Evolutionary conservation across 257 asterid species (phyloP), one percentile per base, ranked within the genome.

Genomic region (Mentha longifolia): DNA sequence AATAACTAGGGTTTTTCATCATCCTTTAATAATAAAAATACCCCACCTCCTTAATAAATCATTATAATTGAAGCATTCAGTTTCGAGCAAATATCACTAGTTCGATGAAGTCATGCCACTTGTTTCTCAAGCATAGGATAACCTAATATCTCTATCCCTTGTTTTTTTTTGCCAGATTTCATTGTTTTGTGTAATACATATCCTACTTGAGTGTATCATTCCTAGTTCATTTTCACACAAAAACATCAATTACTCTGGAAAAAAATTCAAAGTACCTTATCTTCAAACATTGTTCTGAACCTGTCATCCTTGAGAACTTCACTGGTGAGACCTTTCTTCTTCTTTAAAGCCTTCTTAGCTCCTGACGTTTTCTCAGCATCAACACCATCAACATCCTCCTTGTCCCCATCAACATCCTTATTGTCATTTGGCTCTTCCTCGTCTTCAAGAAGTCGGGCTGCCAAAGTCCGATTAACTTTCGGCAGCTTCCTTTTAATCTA

Each of bases 401-500:
- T 50, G 9, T 31, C 41, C 12, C 9, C 79, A 57, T 9, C 65
- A 33, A 1, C 72, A 67, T 54, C 84, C 68, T 71, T 68, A 77
- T 80, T 77, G 45, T 85, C 83, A 74, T 79, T 77, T 64, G 83
- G 92, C 67, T 82, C 89, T 76, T 85, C 95, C 76, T 92, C 98
- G 54, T 86, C 84, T 67, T 86, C 84, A 74, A 85, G 89, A 77
- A 88, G 71, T 43, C 71, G 76, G 72, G 83, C 70, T 49, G 85
- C 89, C 74, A 94, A 71, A 42, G 70, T 67, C 56, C 91, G 84
- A 73, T 94, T 91, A 55, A 83, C 95, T 72, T 86, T 94, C 0
- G 99, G 99, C 55, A 94, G 85, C 84, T 80, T 91, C 78, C 80
- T 85, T 77, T 83, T 89, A 41, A 85, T 77, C 98, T 94, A 83